phyloP scores from a whole-genome alignment of 257 asterid species.

The Plantago ovata region DNA sequence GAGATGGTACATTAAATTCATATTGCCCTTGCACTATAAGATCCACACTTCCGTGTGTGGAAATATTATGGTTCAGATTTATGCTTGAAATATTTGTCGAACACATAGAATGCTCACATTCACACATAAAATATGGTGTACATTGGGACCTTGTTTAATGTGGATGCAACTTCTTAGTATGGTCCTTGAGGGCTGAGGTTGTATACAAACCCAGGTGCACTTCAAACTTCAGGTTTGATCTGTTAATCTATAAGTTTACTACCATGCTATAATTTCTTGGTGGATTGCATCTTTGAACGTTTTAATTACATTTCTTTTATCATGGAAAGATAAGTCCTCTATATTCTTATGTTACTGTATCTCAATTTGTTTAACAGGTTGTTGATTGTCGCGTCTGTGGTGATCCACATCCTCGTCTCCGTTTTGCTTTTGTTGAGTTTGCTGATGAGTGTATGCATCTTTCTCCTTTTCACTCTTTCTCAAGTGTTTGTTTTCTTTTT shows the following conservation, averaged over 20 bases:
- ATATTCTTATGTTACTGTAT: conserved; percentile 8
- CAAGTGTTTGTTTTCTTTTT: background rate
- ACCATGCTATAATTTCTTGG: background rate
- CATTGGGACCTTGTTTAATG: too few relatives aligned
- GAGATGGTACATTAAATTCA: too few relatives aligned
- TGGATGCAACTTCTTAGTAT: too few relatives aligned
- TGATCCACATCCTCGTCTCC: conserved; percentile 96
- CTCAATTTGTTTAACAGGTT: conserved; percentile 49
- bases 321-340: background rate
- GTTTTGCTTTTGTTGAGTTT: conserved; percentile 97
- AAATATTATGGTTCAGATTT: too few relatives aligned
- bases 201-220: too few relatives aligned
- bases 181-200: too few relatives aligned
- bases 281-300: background rate
- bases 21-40: too few relatives aligned
- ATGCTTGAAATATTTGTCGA: too few relatives aligned
- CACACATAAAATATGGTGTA: too few relatives aligned
- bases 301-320: background rate
- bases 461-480: background rate
- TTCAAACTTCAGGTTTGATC: background rate
- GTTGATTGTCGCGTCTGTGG: conserved; percentile 98
- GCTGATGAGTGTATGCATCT: conserved; percentile 72
- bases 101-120: too few relatives aligned
- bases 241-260: background rate
- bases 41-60: too few relatives aligned